phyloP scores from a whole-genome alignment of 345 rosid genomes.

The Hibiscus trionum region DNA sequence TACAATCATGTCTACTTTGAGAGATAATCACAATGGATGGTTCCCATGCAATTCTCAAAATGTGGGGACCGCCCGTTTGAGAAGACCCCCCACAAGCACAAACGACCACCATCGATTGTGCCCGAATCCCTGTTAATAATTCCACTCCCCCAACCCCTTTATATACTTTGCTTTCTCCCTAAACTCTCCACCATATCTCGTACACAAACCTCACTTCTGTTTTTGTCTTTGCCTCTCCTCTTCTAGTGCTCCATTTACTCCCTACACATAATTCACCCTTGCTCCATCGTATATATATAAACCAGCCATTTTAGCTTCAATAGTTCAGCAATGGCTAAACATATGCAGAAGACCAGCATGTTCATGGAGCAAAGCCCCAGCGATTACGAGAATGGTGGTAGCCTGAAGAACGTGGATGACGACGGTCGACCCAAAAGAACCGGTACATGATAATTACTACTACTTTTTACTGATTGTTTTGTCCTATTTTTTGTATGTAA shows the following conservation, averaged over 20 bases:
- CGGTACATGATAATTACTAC: constrained; percentile 22
- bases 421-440: constrained; percentile 67
- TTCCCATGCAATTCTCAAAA: background rate
- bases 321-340: constrained; percentile 15
- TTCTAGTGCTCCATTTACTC: background rate
- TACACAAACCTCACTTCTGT: background rate
- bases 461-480: too few species aligned
- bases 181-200: background rate
- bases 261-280: background rate
- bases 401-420: constrained; percentile 49
- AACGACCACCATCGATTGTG: constrained; percentile 13
- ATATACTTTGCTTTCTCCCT: background rate
- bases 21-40: constrained; percentile 8
- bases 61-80: constrained; percentile 7
- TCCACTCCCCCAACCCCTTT: constrained; percentile 3
- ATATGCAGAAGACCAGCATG: constrained; percentile 31
- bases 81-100: background rate
- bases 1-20: background rate
- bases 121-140: background rate
- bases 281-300: background rate
- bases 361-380: constrained; percentile 30
- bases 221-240: background rate
- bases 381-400: constrained; percentile 21
- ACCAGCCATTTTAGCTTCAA: too few species aligned
- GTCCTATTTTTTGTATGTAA: too few species aligned